Base-by-base conservation (phyloP, 352 stramenopile genomes). In the Globisporangium paroecandrum region DNA sequence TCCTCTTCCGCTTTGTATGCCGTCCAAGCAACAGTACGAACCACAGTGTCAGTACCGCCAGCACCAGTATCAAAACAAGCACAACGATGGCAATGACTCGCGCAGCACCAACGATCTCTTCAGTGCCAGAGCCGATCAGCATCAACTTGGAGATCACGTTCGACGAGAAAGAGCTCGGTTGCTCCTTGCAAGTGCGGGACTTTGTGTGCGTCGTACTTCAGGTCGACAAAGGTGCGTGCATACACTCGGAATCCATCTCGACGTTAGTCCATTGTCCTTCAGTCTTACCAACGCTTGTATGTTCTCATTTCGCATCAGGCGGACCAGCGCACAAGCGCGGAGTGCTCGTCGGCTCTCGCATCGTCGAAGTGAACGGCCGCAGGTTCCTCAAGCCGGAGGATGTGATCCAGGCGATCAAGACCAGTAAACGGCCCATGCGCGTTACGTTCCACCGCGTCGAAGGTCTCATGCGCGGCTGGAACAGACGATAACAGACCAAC, bases 371-470 rank as follows among this genome's bases (percentile, higher is more conserved):
- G 10, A 94, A 94, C 41, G 84, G 84, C 7, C 77, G 69, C 25
- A 78, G 70, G 47, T 82, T 77, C 25, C 64, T 85, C 41, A 77
- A 82, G 29, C 79, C 77, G 12, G 70, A 71, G 34, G 84, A 91
- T 24, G 66, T 79, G 43, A 76, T 93, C 49, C 71, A 63, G 13
- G 69, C 77, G 49, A 86, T 94, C 57, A 74, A 78, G 60, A 82
- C 77, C 12, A 83, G 78, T 3, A 59, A 73, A 38, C 82, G 86
- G 51, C 86, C 86, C 15, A 72, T 94, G 32, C 68, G 77, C 59
- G 76, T 94, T 63, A 89, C 74, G 27, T 77, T 94, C 55, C 84
- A 89, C 70, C 86, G 84, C 15, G 83, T 93, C n/a, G 83, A 93
- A 74, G 83, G 83, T 0, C 75, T 93, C 20, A 93, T 91, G 83